Evolutionary conservation across 345 rosid species (phyloP).

Genomic region (Sonneratia alba): DNA sequence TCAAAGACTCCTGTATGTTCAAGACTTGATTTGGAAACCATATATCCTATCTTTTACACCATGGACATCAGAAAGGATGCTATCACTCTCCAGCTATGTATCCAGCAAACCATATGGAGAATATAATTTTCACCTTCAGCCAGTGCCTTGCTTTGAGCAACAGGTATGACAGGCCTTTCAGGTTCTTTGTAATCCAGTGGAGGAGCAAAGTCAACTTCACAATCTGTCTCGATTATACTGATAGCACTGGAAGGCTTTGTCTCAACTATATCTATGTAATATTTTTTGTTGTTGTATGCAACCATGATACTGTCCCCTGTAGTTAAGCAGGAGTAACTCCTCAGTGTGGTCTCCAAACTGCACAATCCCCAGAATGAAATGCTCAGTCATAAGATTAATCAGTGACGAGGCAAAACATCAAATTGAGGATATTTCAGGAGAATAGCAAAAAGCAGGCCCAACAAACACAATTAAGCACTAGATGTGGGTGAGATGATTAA

Average conservation of each 20-base stretch:
- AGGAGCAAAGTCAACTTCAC: conserved; percentile 99
- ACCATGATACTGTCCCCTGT: conserved; percentile 99
- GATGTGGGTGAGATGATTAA: background rate
- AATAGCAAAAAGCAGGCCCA: background rate
- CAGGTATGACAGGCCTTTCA: conserved; percentile 45
- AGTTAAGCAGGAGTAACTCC: conserved; percentile 95
- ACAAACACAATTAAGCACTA: background rate
- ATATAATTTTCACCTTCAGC: conserved; percentile 44
- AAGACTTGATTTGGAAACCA: background rate
- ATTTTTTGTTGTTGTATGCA: conserved; percentile 92
- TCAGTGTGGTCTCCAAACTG: conserved; percentile 92
- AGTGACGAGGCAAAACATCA: background rate
- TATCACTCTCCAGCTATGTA: background rate
- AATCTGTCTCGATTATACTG: conserved; percentile 98
- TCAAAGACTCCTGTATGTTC: background rate
- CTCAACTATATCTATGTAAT: conserved; percentile 90
- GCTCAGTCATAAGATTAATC: background rate
- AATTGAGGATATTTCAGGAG: background rate
- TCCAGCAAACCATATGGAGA: background rate
- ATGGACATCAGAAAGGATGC: background rate
- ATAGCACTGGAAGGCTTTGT: conserved; percentile 92
- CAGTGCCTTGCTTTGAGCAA: conserved; percentile 37
- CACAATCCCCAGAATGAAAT: conserved; percentile 12
- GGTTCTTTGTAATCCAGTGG: conserved; percentile 98
- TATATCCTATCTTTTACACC: background rate